Conservation (phyloP, 805 yeast species). For the Ogataea trehaloabstinens region DNA sequence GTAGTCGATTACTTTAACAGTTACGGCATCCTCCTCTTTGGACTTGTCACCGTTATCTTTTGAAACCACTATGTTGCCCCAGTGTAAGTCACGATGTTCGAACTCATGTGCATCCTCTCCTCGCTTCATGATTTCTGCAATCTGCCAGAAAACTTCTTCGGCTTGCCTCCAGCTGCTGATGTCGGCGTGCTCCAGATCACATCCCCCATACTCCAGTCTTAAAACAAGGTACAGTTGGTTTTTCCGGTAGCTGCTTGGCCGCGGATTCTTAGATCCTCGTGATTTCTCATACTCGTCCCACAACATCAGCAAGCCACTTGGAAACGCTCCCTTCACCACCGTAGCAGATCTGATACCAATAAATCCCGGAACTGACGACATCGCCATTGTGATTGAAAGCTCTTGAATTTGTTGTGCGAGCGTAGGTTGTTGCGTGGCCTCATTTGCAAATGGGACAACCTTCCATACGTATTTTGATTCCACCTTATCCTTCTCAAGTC, state of each 20-base stretch:
- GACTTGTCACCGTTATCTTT: conserved; percentile 1
- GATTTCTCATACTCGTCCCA: conserved; percentile 41
- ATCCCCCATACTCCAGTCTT: conserved; percentile 40
- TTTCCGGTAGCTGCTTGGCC: conserved; percentile 38
- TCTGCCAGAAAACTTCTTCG: conserved; percentile 49
- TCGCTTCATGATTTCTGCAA: conserved; percentile 44
- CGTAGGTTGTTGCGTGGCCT: conserved; percentile 39
- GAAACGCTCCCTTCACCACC: conserved; percentile 47
- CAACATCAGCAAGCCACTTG: conserved; percentile 36
- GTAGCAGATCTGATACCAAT: conserved; percentile 40
- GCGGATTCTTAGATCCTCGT: conserved; percentile 23
- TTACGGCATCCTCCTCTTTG: conserved; percentile 10
- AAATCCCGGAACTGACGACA: conserved; percentile 44
- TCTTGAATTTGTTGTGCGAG: conserved; percentile 46
- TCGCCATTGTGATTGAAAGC: conserved; percentile 39
- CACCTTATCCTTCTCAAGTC: not conserved
- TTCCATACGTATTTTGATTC: conserved; percentile 40
- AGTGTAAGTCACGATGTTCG: conserved; percentile 71
- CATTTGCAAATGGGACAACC: conserved; percentile 52
- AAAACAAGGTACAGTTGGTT: conserved; percentile 36
- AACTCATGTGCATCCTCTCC: conserved; percentile 54
- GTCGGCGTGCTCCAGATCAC: conserved; percentile 42
- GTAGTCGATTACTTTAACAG: conserved; percentile 55
- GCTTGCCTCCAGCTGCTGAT: conserved; percentile 40
- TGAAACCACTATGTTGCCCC: conserved; percentile 59